Evolutionary conservation across 495 filamentous ascomycete genomes (phyloP), one percentile per base, ranked within the genome.

Genomic region (Aspergillus ellipticus): DNA sequence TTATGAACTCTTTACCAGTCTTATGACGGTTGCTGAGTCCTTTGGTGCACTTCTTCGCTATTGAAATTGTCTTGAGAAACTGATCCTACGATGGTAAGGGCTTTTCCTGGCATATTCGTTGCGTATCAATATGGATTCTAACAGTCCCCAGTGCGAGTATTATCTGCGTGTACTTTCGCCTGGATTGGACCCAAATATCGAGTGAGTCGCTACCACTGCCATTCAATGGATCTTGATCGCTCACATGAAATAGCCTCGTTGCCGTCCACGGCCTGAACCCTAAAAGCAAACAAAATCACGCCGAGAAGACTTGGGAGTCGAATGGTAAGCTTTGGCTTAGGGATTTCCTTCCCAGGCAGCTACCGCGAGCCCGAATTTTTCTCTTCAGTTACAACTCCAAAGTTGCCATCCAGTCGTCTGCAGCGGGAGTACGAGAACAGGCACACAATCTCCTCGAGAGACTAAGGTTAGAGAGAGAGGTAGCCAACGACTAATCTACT

Each of bases 191-290:
- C 51, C 57, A 3, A 46, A 51, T 13, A 39, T 59, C 15, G 57
- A 59, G 57, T 59, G n/a, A 47, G 57, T n/a, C 6, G 17, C 15
- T 24, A 2, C 21, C 3, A 17, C 31, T 1, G 19, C n/a, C 11
- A 8, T 10, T 26, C 7, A 28, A 7, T 3, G 7, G 7, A 7
- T 7, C 35, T 5, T 21, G 20, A 10, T 20, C 29, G 39, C 46
- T 59, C 6, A 51, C 21, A 21, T 19, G 8, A 3, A 15, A 51
- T 54, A 80, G 76, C 53, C 75, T 80, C 31, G 63, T 80, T 42
- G 70, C 71, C 19, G 59, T 80, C n/a, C 77, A 80, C 58, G 77
- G 77, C 20, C 63, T 66, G 26, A 66, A 66, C 28, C 64, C 64
- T 13, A 61, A 51, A 21, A 64, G 61, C 47, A 56, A 55, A 17